These are phyloP conservation scores for Termitomyces sp. DNA, from an alignment of 768 basidiomycete genomes.

Conservation along the genomic window DNA sequence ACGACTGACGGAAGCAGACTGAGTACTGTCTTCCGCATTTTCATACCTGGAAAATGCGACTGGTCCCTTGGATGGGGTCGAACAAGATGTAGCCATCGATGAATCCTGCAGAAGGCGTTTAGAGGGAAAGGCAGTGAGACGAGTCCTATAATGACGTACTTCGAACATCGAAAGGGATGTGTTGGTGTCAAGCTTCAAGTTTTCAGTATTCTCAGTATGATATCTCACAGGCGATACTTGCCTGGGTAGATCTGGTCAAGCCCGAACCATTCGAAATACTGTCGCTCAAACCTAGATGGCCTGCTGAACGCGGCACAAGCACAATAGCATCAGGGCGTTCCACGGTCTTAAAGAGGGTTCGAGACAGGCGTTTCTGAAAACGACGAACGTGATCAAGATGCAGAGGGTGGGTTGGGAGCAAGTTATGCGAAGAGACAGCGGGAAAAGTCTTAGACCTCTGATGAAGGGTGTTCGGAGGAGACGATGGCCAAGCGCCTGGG, in stretches of 20 bases:
- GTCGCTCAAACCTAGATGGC: conserved; percentile 1
- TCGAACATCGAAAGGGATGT: background rate
- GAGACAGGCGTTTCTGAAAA: conserved; percentile 24
- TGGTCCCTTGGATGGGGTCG: background rate
- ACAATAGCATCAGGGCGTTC: conserved; percentile 1
- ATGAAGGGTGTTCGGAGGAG: conserved; percentile 13
- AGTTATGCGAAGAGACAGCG: conserved; percentile 1
- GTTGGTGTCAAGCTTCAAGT: conserved; percentile 1
- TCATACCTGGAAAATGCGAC: background rate
- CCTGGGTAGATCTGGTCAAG: conserved; percentile 18
- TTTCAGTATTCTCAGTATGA: background rate
- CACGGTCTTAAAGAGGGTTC: conserved; percentile 4
- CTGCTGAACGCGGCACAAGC: background rate
- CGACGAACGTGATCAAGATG: conserved; percentile 26
- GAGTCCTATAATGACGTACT: background rate
- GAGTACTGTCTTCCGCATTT: background rate
- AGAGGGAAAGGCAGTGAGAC: background rate
- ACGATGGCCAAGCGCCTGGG: conserved; percentile 44
- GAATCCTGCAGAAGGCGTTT: conserved; percentile 2
- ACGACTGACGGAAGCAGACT: background rate
- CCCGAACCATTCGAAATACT: conserved; percentile 15
- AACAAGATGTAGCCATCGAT: background rate
- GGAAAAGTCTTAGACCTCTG: conserved; percentile 20
- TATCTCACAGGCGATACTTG: background rate
- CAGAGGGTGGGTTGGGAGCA: conserved; percentile 3